A percentile compares a stretch with the other conserved stretches of the same genome.
Evolutionary conservation across 163 green algal genomes (phyloP).

Genomic region (Scenedesmus sp.): DNA sequence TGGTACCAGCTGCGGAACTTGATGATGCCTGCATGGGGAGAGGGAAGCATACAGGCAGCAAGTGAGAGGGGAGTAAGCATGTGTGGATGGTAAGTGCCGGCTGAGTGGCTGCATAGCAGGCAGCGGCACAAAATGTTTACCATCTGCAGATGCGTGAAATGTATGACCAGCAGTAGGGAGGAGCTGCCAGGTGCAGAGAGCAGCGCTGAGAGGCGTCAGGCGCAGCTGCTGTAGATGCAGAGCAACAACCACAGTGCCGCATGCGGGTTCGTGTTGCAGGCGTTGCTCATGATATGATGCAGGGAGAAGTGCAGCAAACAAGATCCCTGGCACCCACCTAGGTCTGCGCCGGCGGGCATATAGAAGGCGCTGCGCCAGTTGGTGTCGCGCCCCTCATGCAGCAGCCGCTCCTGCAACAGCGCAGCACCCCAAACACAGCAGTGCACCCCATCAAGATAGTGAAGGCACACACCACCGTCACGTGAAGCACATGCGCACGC

Average conservation of each 20-base stretch:
- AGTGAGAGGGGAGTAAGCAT: background rate
- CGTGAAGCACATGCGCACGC: background rate
- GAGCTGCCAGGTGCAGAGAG: too few species aligned
- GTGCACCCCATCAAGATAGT: background rate
- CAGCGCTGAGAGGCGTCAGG: too few species aligned
- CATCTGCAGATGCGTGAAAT: too few species aligned
- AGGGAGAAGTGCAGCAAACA: background rate
- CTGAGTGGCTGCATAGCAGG: too few species aligned
- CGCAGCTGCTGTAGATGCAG: too few species aligned
- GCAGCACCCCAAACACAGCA: background rate
- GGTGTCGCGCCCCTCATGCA: constrained; percentile 15
- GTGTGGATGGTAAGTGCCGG: too few species aligned
- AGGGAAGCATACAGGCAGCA: background rate
- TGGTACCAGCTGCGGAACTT: constrained; percentile 44
- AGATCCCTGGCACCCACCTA: background rate
- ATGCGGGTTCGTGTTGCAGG: too few species aligned
- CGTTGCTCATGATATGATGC: background rate
- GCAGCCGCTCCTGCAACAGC: constrained; percentile 40
- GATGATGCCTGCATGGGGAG: constrained; percentile 37
- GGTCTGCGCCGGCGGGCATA: constrained; percentile 42
- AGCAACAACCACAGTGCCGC: too few species aligned
- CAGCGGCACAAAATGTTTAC: too few species aligned
- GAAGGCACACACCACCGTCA: background rate
- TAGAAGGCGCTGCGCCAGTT: constrained; percentile 43
- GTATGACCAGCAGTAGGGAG: too few species aligned